Conservation (phyloP, 352 stramenopile species). For the Elongisporangium anandrum region DNA sequence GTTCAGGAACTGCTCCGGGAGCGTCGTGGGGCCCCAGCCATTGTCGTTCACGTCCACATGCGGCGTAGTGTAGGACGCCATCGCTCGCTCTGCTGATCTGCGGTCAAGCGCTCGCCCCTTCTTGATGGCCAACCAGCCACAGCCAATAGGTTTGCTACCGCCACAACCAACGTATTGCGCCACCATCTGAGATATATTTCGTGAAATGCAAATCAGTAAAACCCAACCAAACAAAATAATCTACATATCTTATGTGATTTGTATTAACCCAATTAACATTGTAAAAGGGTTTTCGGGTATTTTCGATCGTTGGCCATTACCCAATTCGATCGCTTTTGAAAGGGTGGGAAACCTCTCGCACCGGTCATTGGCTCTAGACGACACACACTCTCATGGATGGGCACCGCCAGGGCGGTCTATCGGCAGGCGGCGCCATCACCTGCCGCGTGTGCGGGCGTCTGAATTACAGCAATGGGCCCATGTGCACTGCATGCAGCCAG, state of each 20-base stretch:
- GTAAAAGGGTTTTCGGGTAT: too few relatives aligned
- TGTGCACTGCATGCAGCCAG: not conserved
- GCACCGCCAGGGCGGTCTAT: not conserved
- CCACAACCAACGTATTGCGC: not conserved
- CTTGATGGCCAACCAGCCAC: too few relatives aligned
- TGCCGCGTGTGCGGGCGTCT: conserved; percentile 42
- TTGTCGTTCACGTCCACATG: conserved; percentile 77
- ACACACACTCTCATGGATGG: not conserved
- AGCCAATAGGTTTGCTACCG: conserved; percentile 1
- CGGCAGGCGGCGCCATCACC: conserved; percentile 11
- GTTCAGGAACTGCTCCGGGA: conserved; percentile 89
- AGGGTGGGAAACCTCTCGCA: not conserved
- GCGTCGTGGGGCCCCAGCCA: conserved; percentile 81
- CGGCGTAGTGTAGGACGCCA: conserved; percentile 75
- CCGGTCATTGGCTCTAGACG: not conserved
- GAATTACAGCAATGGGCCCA: conserved; percentile 22
- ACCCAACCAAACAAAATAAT: too few relatives aligned
- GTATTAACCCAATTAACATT: too few relatives aligned
- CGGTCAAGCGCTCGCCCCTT: not conserved
- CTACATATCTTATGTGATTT: too few relatives aligned
- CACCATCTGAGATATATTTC: too few relatives aligned
- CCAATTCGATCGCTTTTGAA: not conserved
- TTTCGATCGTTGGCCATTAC: too few relatives aligned
- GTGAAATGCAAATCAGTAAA: too few relatives aligned
- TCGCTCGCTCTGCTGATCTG: conserved; percentile 12